A percentile compares a stretch with the other conserved stretches of the same genome.
phyloP scores from a whole-genome alignment of 768 basidiomycete species.

The Pisolithus tinctorius region DNA sequence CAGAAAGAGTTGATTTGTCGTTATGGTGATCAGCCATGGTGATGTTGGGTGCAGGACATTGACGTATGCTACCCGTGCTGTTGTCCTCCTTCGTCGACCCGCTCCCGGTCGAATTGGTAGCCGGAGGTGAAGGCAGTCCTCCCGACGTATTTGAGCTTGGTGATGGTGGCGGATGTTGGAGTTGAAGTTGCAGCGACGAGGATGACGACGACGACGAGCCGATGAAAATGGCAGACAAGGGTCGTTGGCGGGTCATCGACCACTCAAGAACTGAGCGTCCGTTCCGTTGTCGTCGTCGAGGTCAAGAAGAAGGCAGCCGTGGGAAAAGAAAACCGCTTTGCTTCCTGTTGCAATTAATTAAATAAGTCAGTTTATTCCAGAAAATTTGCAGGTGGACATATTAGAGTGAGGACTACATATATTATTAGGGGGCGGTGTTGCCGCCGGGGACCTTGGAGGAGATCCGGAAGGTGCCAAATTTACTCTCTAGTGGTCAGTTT shows the following conservation, averaged over 20 bases:
- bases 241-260: slow-evolving; percentile 35
- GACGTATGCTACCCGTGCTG: slow-evolving; percentile 37
- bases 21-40: slow-evolving; percentile 33
- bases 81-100: slow-evolving; percentile 63
- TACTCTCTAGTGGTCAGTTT: too few relatives aligned
- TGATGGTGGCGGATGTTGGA: slow-evolving; percentile 51
- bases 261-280: slow-evolving; percentile 7
- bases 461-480: too few relatives aligned
- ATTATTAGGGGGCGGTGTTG: too few relatives aligned
- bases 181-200: slow-evolving; percentile 22
- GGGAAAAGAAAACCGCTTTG: too few relatives aligned
- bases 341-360: too few relatives aligned
- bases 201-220: slow-evolving; percentile 35
- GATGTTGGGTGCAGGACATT: slow-evolving; percentile 26
- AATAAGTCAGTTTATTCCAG: too few relatives aligned
- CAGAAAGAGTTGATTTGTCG: slow-evolving; percentile 30
- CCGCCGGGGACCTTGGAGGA: too few relatives aligned
- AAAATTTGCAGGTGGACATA: too few relatives aligned
- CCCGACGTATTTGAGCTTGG: slow-evolving; percentile 52
- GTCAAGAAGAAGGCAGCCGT: background rate
- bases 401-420: too few relatives aligned
- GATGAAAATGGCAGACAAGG: slow-evolving; percentile 57
- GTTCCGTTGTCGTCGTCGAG: too few relatives aligned
- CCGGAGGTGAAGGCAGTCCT: slow-evolving; percentile 73
- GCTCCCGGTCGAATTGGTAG: slow-evolving; percentile 80